Conservation (phyloP, 257 asterid genomes). For the Solanum piurae region DNA sequence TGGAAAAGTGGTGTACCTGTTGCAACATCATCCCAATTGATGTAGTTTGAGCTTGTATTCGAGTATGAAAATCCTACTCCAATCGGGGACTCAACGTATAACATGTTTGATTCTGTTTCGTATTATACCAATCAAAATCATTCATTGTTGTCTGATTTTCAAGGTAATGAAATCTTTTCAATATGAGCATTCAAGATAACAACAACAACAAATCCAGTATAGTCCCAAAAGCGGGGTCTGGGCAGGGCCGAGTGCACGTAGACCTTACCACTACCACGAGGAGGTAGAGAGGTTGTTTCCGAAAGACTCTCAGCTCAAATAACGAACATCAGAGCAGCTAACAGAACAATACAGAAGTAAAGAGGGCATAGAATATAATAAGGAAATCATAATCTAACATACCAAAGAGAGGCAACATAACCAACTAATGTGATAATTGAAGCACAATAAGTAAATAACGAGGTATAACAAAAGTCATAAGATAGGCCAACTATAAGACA, state of each 20-base stretch:
- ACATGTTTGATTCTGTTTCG: constrained; percentile 18
- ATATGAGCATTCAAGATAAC: background rate
- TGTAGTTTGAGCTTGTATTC: constrained; percentile 16
- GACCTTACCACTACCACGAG: background rate
- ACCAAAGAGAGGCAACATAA: background rate
- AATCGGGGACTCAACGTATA: constrained; percentile 19
- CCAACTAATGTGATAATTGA: background rate
- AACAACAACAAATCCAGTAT: background rate
- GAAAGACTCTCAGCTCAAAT: background rate
- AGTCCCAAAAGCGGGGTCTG: background rate
- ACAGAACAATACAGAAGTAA: background rate
- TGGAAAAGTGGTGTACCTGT: constrained; percentile 8
- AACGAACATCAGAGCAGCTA: background rate
- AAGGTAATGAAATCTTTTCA: background rate
- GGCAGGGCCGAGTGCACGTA: rapidly evolving
- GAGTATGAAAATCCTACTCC: constrained; percentile 27
- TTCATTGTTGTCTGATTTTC: background rate
- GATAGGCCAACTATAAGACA: background rate
- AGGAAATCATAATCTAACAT: background rate
- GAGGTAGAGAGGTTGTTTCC: background rate
- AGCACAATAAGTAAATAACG: background rate
- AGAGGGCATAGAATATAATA: background rate
- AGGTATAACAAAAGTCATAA: too few relatives aligned
- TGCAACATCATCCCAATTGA: constrained; percentile 6
- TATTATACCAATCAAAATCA: background rate